Conservation (phyloP, 2,329 filamentous ascomycete genomes). For the Aspergillus vadensis region DNA sequence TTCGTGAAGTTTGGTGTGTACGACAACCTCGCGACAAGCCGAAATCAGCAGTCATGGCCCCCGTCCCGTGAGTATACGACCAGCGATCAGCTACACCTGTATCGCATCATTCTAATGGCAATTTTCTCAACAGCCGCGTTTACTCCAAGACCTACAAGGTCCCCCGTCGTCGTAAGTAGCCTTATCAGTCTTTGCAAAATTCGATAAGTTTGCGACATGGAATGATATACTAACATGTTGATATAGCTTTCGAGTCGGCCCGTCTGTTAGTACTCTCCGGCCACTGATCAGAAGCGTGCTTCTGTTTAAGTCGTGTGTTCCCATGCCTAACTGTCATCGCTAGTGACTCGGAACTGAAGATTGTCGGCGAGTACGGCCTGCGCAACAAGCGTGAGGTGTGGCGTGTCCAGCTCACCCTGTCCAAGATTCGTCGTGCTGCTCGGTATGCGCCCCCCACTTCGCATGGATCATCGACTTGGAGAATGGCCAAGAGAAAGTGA, state of each 20-base stretch:
- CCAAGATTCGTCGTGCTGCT: slow-evolving; percentile 99
- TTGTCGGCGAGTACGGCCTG: slow-evolving; percentile 99
- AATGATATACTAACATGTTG: slow-evolving; percentile 40
- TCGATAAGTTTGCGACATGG: slow-evolving; percentile 4
- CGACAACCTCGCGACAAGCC: slow-evolving; percentile 43
- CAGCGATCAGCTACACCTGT: slow-evolving; percentile 31
- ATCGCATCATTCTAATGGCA: slow-evolving; percentile 40
- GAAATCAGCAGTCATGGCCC: slow-evolving; percentile 46
- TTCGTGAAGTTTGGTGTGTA: slow-evolving; percentile 31
- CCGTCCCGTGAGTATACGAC: slow-evolving; percentile 44
- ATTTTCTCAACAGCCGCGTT: slow-evolving; percentile 54
- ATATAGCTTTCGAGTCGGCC: slow-evolving; percentile 89
- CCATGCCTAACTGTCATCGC: slow-evolving; percentile 62
- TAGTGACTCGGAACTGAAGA: slow-evolving; percentile 99
- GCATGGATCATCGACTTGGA: neutral
- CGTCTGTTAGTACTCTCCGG: slow-evolving; percentile 94
- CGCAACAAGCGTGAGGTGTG: slow-evolving; percentile 99
- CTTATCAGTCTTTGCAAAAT: slow-evolving; percentile 20
- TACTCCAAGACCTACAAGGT: slow-evolving; percentile 99
- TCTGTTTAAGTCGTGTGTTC: slow-evolving; percentile 93
- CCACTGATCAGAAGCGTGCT: slow-evolving; percentile 98
- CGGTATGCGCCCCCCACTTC: slow-evolving; percentile 64
- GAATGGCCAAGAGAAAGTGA: neutral
- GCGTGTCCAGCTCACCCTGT: slow-evolving; percentile 98
- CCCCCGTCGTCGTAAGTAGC: slow-evolving; percentile 74